These are phyloP conservation scores for Didymella sp. DNA, from an alignment of 2,329 filamentous ascomycete species.

Conservation along the genomic window DNA sequence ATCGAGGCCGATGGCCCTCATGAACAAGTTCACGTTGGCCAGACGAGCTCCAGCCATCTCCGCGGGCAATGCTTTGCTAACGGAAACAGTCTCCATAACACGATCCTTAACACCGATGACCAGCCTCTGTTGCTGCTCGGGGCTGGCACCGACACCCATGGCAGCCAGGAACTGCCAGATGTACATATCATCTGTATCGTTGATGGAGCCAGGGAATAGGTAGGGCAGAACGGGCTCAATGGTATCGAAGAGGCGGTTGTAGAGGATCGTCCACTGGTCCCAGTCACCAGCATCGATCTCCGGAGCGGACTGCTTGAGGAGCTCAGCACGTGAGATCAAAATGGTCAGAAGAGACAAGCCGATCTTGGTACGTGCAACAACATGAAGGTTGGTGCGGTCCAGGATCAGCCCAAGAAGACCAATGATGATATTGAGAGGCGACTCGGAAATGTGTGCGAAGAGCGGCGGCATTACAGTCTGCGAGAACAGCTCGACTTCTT, in stretches of 20 bases:
- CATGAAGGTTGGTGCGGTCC: conserved; percentile 79
- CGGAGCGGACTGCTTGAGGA: conserved; percentile 82
- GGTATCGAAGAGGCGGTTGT: conserved; percentile 85
- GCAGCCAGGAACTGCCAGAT: conserved; percentile 98
- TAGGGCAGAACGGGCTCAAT: conserved; percentile 83
- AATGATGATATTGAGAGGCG: conserved; percentile 87
- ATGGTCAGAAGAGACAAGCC: conserved; percentile 91
- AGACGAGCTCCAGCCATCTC: conserved; percentile 85
- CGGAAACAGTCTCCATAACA: conserved; percentile 90
- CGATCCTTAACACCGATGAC: conserved; percentile 97
- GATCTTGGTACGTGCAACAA: conserved; percentile 85
- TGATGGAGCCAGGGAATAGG: conserved; percentile 91
- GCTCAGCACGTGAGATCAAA: conserved; percentile 90
- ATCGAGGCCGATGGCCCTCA: conserved; percentile 98
- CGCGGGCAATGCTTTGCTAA: conserved; percentile 86
- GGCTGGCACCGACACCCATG: conserved; percentile 89
- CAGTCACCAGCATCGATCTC: conserved; percentile 70
- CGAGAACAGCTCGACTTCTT: conserved; percentile 91
- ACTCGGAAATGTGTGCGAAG: conserved; percentile 89
- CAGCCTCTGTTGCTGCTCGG: conserved; percentile 92
- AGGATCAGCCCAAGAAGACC: conserved; percentile 87
- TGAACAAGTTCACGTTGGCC: conserved; percentile 95
- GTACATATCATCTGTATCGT: conserved; percentile 89
- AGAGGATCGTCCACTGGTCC: conserved; percentile 80
- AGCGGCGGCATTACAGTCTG: conserved; percentile 87